Conservation (phyloP, 306 rosid genomes). For the Fragaria ananassa region DNA sequence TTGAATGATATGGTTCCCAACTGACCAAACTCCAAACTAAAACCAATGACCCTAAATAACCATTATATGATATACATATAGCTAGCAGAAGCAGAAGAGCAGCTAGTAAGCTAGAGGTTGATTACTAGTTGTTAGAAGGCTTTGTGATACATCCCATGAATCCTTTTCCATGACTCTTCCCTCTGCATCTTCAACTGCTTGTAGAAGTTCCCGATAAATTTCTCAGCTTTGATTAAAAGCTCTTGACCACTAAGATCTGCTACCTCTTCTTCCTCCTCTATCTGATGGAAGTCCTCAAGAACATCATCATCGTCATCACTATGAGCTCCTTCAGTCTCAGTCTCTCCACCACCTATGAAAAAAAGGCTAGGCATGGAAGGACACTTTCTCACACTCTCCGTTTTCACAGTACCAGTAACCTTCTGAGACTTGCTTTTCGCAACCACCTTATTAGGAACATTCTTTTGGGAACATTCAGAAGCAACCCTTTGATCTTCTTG, state of each 20-base stretch:
- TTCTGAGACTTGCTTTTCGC: slow-evolving; percentile 42
- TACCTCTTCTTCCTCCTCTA: slow-evolving; percentile 36
- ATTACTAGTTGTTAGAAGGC: slow-evolving; percentile 25
- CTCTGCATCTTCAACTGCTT: slow-evolving; percentile 80
- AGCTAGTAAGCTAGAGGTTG: not conserved
- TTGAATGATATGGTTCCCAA: slow-evolving; percentile 21
- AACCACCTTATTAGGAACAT: slow-evolving; percentile 5
- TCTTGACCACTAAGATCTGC: slow-evolving; percentile 55
- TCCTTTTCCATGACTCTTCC: slow-evolving; percentile 59
- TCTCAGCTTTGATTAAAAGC: slow-evolving; percentile 68
- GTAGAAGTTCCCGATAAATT: slow-evolving; percentile 74
- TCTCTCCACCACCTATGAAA: slow-evolving; percentile 49
- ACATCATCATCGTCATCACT: slow-evolving; percentile 19
- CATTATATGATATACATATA: not conserved
- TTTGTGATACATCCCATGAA: slow-evolving; percentile 45
- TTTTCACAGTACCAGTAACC: slow-evolving; percentile 17
- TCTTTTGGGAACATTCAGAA: slow-evolving; percentile 21
- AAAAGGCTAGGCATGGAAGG: slow-evolving; percentile 63
- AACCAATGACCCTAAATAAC: slow-evolving; percentile 16
- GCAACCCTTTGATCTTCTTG: not conserved
- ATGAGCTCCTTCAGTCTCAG: slow-evolving; percentile 26
- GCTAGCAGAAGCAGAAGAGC: not conserved
- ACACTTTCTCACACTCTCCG: slow-evolving; percentile 42
- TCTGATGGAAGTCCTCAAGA: not conserved
- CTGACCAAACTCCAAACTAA: slow-evolving; percentile 4